Conservation (phyloP, 495 filamentous ascomycete species). For the Hyaloscypha hepaticicola region DNA sequence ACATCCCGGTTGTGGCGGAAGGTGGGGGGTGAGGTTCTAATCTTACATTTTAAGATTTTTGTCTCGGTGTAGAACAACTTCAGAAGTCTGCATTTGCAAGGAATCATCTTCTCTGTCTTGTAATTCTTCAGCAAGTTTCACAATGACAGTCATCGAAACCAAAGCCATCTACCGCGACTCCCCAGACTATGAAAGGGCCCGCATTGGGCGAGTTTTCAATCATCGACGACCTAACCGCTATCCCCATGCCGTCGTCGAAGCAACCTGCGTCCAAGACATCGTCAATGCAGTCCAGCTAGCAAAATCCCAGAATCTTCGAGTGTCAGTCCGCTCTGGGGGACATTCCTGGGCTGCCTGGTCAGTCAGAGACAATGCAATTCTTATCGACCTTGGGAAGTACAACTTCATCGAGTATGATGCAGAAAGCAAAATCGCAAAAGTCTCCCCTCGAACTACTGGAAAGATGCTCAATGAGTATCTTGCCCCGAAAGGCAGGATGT, state of each 20-base stretch:
- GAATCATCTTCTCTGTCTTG: background rate
- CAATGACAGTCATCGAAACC: background rate
- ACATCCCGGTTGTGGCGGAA: background rate
- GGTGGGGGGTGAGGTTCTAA: background rate
- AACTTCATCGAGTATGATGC: slow-evolving; percentile 40
- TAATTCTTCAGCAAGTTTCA: background rate
- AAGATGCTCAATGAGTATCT: slow-evolving; percentile 43
- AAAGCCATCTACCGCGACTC: background rate
- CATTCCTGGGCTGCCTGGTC: slow-evolving; percentile 56
- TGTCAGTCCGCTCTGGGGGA: slow-evolving; percentile 54
- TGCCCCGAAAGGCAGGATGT: slow-evolving; percentile 40
- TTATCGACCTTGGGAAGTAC: slow-evolving; percentile 43
- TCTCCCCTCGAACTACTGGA: slow-evolving; percentile 47
- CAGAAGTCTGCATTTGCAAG: background rate
- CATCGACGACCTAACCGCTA: slow-evolving; percentile 34
- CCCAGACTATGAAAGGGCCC: slow-evolving; percentile 35
- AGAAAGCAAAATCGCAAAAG: slow-evolving; percentile 35
- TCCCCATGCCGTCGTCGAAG: slow-evolving; percentile 47
- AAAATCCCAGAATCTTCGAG: slow-evolving; percentile 35
- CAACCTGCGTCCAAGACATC: slow-evolving; percentile 40
- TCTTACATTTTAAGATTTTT: no score
- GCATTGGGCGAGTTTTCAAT: slow-evolving; percentile 41
- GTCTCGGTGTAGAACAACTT: background rate
- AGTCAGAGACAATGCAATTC: slow-evolving; percentile 48
- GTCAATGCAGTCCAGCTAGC: slow-evolving; percentile 47